Percentiles rank a stretch among this genome's conserved stretches.
Evolutionary conservation across 2,329 filamentous ascomycete genomes (phyloP).

Genomic region (Fusarium sp.): DNA sequence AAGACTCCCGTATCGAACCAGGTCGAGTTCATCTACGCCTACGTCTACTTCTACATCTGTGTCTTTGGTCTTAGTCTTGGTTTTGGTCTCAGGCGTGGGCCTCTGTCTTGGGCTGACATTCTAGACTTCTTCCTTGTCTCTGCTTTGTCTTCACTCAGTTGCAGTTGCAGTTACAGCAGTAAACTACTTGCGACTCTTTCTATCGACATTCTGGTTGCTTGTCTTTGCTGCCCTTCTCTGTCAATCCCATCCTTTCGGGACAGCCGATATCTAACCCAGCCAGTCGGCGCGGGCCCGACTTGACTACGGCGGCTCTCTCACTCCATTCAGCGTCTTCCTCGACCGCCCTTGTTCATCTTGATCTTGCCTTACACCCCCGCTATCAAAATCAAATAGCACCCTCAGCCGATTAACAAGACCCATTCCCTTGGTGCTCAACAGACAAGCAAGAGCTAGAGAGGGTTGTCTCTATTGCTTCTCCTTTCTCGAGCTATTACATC

Average conservation of each 20-base stretch:
- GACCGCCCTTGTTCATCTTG: slow-evolving; percentile 32
- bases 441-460: slow-evolving; percentile 29
- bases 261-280: slow-evolving; percentile 34
- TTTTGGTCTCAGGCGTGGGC: slow-evolving; percentile 8
- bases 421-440: slow-evolving; percentile 24
- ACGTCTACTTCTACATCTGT: slow-evolving; percentile 18
- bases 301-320: slow-evolving; percentile 29
- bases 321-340: slow-evolving; percentile 32
- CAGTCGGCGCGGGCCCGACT: slow-evolving; percentile 43
- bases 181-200: slow-evolving; percentile 27
- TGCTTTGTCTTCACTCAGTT: slow-evolving; percentile 29
- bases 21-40: slow-evolving; percentile 9
- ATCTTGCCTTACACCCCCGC: slow-evolving; percentile 36
- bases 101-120: slow-evolving; percentile 14
- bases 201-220: slow-evolving; percentile 22
- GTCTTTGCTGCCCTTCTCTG: slow-evolving; percentile 36
- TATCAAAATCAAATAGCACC: slow-evolving; percentile 14
- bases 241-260: slow-evolving; percentile 42
- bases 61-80: slow-evolving; percentile 9
- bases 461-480: slow-evolving; percentile 30
- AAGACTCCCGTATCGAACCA: slow-evolving; percentile 25
- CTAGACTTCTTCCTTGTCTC: slow-evolving; percentile 17
- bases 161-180: slow-evolving; percentile 17
- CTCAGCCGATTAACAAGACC: slow-evolving; percentile 31
- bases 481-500: slow-evolving; percentile 18